Percentiles rank a stretch among this genome's conserved stretches.
phyloP scores from a whole-genome alignment of 2,329 filamentous ascomycete species.

The Zymoseptoria passerinii region DNA sequence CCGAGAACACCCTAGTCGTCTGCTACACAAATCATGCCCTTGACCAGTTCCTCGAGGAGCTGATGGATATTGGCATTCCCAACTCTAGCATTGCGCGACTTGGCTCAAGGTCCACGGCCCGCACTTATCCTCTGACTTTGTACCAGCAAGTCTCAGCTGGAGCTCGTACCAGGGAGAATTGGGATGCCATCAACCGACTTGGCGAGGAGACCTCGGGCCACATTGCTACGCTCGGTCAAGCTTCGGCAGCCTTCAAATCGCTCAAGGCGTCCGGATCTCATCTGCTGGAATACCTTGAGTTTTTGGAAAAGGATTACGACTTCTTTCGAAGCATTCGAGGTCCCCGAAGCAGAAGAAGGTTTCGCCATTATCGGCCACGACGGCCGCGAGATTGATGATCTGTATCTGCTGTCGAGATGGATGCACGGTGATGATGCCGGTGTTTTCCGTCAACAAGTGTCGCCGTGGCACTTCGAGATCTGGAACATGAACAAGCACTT shows the following conservation, averaged over 20 bases:
- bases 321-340: conserved; percentile 51
- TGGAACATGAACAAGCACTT: conserved; percentile 44
- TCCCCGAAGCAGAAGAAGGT: conserved; percentile 41
- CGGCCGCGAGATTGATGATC: conserved; percentile 37
- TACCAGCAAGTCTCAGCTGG: conserved; percentile 35
- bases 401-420: conserved; percentile 53
- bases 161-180: conserved; percentile 27
- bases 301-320: conserved; percentile 42
- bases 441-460: conserved; percentile 30
- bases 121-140: conserved; percentile 43
- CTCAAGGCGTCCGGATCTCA: background rate
- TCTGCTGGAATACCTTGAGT: conserved; percentile 43
- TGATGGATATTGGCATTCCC: conserved; percentile 44
- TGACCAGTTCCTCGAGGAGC: conserved; percentile 52
- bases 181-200: conserved; percentile 15
- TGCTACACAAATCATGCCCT: conserved; percentile 47
- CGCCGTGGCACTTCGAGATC: conserved; percentile 29
- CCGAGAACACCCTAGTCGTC: conserved; percentile 50
- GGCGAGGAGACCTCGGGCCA: conserved; percentile 5
- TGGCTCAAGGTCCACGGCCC: conserved; percentile 43
- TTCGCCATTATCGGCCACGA: conserved; percentile 41
- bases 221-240: background rate
- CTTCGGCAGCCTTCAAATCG: background rate
- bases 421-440: conserved; percentile 39
- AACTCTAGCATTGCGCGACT: conserved; percentile 49